Conservation (phyloP, 495 filamentous ascomycete genomes). For the Annulohypoxylon bovei region DNA sequence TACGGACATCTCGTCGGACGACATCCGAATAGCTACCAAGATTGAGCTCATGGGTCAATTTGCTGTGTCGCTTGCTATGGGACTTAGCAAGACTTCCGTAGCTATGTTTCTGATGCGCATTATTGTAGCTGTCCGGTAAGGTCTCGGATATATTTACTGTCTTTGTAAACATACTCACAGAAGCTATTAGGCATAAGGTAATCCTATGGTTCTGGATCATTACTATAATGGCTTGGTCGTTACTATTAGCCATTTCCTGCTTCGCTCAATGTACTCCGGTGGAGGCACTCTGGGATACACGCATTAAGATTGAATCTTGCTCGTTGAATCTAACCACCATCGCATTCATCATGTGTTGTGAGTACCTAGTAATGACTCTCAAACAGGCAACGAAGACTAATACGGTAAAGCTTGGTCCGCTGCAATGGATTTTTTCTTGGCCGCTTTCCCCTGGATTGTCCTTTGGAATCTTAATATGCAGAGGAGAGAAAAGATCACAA, state of each 20-base stretch:
- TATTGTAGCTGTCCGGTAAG: constrained; percentile 15
- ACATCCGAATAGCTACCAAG: constrained; percentile 16
- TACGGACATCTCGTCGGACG: constrained; percentile 12
- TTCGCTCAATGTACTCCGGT: constrained; percentile 28
- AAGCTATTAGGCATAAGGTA: constrained; percentile 14
- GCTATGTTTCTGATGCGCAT: constrained; percentile 30
- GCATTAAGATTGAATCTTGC: constrained; percentile 7
- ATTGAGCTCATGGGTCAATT: constrained; percentile 15
- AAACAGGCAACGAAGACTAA: neutral
- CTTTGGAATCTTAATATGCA: constrained; percentile 61
- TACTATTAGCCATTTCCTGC: constrained; percentile 17
- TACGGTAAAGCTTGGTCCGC: constrained; percentile 25
- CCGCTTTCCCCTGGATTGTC: constrained; percentile 57
- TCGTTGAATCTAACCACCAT: constrained; percentile 14
- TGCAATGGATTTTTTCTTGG: constrained; percentile 57
- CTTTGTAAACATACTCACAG: neutral
- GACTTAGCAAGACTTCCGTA: constrained; percentile 19
- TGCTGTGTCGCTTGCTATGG: constrained; percentile 16
- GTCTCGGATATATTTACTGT: too few species aligned
- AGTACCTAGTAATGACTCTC: neutral
- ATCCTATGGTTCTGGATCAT: constrained; percentile 32
- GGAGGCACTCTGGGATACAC: constrained; percentile 20
- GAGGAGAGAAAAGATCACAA: constrained; percentile 56
- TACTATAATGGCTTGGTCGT: constrained; percentile 25
- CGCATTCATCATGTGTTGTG: constrained; percentile 24